Evolutionary conservation across 2,329 filamentous ascomycete species (phyloP), one percentile per base, ranked within the genome.

Genomic region (Penicillium sp.): DNA sequence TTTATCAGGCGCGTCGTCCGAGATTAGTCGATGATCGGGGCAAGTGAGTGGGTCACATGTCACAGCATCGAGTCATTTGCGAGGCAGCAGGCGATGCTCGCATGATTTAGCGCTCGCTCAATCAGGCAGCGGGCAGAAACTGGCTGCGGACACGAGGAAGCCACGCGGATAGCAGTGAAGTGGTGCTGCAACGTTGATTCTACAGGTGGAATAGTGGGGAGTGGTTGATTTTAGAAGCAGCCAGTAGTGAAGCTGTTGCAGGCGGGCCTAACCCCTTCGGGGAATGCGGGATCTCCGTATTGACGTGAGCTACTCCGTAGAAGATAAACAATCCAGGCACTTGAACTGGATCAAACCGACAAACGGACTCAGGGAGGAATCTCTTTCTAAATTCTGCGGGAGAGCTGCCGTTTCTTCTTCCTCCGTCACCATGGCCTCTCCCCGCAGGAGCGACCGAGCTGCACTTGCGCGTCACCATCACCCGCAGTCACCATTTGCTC

Each of bases 401-500:
- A 47, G 52, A 25, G 62, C 54, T 57, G 62, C 58, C 55, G 51
- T 35, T 11, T 45, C 54, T 53, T 58, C 35, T 25, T 22, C 15
- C 42, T 39, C 47, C 34, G 52, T 57, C 67, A 65, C 63, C 49
- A 78, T 78, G 76, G 65, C 73, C 51, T 71, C 71, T 47, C 69
- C 70, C 60, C 70, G 68, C 63, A 71, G 59, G 55, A 62, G 48
- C 51, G 63, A 73, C 58, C 69, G 66, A 58, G 63, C 64, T 34
- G 65, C 67, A 39, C 67, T 64, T 56, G 69, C 72, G 67, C 73
- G 71, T 69, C 72, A 68, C 38, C 64, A 70, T 53, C 64, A 71
- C 31, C 70, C 74, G 34, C 67, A 61, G 28, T 74, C 72, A 31
- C 71, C 73, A 57, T 73, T 75, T 62, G 67, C 67, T 63, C 69